Percentiles rank a stretch among this genome's conserved stretches.
Evolutionary conservation across 176 grass and related monocot genomes (phyloP).

Genomic region (Dactylis glomerata): DNA sequence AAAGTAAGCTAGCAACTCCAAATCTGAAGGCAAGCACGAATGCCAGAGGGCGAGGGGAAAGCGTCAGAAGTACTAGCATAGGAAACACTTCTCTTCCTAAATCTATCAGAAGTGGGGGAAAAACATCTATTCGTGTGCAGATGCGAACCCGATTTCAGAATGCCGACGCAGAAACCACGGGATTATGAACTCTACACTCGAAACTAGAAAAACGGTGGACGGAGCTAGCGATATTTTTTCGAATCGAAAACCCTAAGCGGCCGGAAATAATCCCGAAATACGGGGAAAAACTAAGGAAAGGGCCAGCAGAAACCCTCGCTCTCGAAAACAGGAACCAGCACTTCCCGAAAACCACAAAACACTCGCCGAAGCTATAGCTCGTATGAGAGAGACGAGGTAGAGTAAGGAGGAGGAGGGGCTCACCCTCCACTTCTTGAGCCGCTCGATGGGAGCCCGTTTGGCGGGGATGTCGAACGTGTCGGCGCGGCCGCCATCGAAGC

Average conservation of each 20-base stretch:
- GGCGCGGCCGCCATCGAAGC: neutral
- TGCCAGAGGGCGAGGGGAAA: neutral
- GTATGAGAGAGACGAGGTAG: neutral
- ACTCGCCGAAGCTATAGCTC: neutral
- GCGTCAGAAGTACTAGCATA: neutral
- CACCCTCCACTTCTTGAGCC: conserved; percentile 68
- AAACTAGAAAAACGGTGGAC: neutral
- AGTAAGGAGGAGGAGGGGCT: neutral
- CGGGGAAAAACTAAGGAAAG: neutral
- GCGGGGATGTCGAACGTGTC: conserved; percentile 61
- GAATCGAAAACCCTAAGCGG: neutral
- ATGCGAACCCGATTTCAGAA: neutral
- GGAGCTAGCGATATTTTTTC: too few relatives aligned
- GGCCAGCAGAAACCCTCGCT: neutral
- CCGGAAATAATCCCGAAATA: neutral
- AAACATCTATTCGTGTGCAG: neutral
- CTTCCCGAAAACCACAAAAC: neutral
- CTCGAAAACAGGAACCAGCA: neutral
- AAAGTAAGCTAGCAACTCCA: neutral
- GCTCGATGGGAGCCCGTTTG: conserved; percentile 60
- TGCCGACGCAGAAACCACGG: neutral
- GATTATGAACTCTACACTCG: neutral
- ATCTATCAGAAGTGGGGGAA: neutral
- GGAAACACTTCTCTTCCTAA: neutral
- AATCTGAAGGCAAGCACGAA: neutral